A percentile compares a stretch with the other conserved stretches of the same genome.
Evolutionary conservation across 495 filamentous ascomycete species (phyloP).

Genomic region (Polyplosphaeria fusca): DNA sequence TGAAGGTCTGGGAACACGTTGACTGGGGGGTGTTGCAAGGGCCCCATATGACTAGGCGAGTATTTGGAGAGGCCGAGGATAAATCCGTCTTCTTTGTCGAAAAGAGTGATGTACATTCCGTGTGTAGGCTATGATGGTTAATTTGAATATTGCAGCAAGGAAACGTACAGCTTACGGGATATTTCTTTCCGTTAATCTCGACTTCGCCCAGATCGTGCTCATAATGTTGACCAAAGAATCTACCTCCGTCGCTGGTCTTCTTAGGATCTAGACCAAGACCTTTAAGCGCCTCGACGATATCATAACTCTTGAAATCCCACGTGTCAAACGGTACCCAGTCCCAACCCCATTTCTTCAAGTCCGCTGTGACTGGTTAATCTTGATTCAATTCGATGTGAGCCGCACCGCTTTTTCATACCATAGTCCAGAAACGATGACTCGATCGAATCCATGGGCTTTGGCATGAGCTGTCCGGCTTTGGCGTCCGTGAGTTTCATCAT

Average conservation of each 20-base stretch:
- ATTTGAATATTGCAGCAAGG: not conserved
- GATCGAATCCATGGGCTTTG: not conserved
- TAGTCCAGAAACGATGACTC: not conserved
- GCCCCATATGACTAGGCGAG: not conserved
- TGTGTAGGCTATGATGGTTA: not conserved
- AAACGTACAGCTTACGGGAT: not conserved
- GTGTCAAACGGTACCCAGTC: not conserved
- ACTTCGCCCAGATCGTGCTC: slow-evolving; percentile 8
- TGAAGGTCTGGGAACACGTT: slow-evolving; percentile 4
- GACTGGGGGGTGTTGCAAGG: slow-evolving; percentile 1
- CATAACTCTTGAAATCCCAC: not conserved
- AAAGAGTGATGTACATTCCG: not conserved
- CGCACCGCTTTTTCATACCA: not conserved
- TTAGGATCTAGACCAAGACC: not conserved
- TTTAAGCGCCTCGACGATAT: not conserved
- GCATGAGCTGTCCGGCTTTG: not conserved
- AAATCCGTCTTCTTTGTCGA: slow-evolving; percentile 4
- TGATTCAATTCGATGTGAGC: not conserved
- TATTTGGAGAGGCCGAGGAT: not conserved
- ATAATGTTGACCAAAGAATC: not conserved
- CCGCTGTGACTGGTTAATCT: not conserved
- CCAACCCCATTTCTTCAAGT: not conserved
- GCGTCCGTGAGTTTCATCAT: not conserved
- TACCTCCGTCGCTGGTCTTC: slow-evolving; percentile 1
- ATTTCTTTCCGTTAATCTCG: not conserved